phyloP scores from a whole-genome alignment of 345 rosid species.

The Arabis hirsuta region DNA sequence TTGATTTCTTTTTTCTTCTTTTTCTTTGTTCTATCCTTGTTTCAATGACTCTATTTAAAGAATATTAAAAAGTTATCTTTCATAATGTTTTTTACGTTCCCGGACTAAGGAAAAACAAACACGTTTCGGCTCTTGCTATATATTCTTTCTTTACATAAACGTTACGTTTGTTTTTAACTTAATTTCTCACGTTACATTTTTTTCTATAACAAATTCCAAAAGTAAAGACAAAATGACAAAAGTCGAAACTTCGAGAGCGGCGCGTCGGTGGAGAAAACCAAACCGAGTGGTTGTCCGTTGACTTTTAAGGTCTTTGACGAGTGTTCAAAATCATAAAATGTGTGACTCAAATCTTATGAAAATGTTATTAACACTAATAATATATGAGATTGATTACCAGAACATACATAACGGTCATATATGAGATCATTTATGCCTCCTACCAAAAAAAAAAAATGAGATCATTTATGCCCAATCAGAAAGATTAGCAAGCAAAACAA shows the following conservation, averaged over 20 bases:
- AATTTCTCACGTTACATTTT: not conserved
- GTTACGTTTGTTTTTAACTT: not conserved
- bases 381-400: slow-evolving; percentile 3
- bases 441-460: too few relatives aligned
- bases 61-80: not conserved
- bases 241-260: slow-evolving; percentile 1
- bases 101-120: not conserved
- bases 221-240: slow-evolving; percentile 5
- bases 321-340: not conserved
- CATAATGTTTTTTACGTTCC: not conserved
- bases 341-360: not conserved
- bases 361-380: not conserved
- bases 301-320: not conserved
- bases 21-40: slow-evolving; percentile 29
- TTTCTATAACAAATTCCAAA: not conserved
- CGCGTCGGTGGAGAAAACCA: slow-evolving; percentile 35
- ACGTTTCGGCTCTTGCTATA: slow-evolving; percentile 22
- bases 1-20: not conserved
- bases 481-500: not conserved
- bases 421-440: not conserved
- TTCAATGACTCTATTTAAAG: not conserved
- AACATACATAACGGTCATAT: slow-evolving; percentile 17
- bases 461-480: slow-evolving; percentile 20
- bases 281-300: slow-evolving; percentile 16
- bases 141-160: not conserved